Conservation (phyloP, 2,329 filamentous ascomycete species). For the Cercospora sp. region DNA sequence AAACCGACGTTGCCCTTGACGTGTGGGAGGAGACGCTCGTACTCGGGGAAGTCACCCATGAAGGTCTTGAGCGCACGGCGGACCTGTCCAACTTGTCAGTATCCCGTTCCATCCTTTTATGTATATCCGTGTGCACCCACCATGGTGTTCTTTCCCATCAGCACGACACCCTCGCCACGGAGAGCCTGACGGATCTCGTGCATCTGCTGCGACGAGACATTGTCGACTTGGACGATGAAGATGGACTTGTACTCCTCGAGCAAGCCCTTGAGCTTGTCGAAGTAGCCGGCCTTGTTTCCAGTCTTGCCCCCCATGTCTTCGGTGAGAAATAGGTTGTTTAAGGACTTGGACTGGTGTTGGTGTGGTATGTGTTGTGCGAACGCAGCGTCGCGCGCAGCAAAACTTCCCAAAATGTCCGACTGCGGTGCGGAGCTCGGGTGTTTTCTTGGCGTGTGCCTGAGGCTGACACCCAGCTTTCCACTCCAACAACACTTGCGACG, state of each 20-base stretch:
- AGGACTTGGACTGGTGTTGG: slow-evolving; percentile 29
- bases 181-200: slow-evolving; percentile 97
- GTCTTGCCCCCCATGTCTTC: slow-evolving; percentile 63
- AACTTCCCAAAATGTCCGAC: slow-evolving; percentile 6
- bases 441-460: not conserved
- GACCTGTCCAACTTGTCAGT: slow-evolving; percentile 56
- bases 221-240: slow-evolving; percentile 82
- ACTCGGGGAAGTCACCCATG: slow-evolving; percentile 86
- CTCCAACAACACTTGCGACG: not conserved
- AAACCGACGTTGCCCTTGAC: slow-evolving; percentile 98
- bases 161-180: slow-evolving; percentile 86
- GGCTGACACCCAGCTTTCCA: not conserved
- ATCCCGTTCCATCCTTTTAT: not conserved
- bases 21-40: slow-evolving; percentile 93
- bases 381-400: not conserved
- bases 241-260: slow-evolving; percentile 95
- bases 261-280: slow-evolving; percentile 98
- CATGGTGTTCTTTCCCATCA: slow-evolving; percentile 99
- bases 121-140: slow-evolving; percentile 47
- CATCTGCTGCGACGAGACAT: slow-evolving; percentile 99
- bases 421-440: not conserved
- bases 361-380: slow-evolving; percentile 9
- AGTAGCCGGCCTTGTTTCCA: slow-evolving; percentile 92
- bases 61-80: slow-evolving; percentile 98
- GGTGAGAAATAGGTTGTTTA: slow-evolving; percentile 40